phyloP scores from a whole-genome alignment of 78 protist species.

The Monosiga brevicollis region DNA sequence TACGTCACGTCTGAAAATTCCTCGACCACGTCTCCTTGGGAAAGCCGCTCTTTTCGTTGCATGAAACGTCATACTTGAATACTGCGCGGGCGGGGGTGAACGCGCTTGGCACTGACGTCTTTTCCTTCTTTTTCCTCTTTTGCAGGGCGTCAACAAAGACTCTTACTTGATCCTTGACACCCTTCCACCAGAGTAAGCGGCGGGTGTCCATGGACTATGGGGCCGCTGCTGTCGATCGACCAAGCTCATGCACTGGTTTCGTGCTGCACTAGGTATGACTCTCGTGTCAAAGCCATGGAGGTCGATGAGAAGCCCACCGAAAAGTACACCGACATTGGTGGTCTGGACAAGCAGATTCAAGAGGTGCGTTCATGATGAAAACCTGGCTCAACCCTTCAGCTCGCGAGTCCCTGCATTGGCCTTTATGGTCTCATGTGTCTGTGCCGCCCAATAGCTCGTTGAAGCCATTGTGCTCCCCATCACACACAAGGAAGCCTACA shows the following conservation, averaged over 20 bases:
- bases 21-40: no score
- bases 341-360: constrained; percentile 95
- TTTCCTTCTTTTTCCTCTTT: no score
- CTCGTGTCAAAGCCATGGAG: constrained; percentile 99
- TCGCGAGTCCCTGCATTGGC: neutral
- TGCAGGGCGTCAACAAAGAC: constrained; percentile 96
- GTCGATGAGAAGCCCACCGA: constrained; percentile 97
- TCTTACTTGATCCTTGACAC: constrained; percentile 86
- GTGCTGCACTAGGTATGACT: constrained; percentile 70
- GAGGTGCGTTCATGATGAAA: no score
- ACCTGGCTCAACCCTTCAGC: neutral
- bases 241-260: neutral
- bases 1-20: no score
- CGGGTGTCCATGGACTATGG: neutral
- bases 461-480: constrained; percentile 98
- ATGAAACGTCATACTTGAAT: no score
- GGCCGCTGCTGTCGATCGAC: neutral
- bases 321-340: constrained; percentile 95
- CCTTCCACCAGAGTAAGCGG: constrained; percentile 90
- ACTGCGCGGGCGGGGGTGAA: no score
- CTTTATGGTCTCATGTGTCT: neutral
- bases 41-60: no score
- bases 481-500: constrained; percentile 85
- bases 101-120: no score
- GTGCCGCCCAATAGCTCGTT: constrained; percentile 79